Percentiles rank a stretch among this genome's conserved stretches.
phyloP scores from a whole-genome alignment of 2,329 filamentous ascomycete species.

The Trichophyton simii region DNA sequence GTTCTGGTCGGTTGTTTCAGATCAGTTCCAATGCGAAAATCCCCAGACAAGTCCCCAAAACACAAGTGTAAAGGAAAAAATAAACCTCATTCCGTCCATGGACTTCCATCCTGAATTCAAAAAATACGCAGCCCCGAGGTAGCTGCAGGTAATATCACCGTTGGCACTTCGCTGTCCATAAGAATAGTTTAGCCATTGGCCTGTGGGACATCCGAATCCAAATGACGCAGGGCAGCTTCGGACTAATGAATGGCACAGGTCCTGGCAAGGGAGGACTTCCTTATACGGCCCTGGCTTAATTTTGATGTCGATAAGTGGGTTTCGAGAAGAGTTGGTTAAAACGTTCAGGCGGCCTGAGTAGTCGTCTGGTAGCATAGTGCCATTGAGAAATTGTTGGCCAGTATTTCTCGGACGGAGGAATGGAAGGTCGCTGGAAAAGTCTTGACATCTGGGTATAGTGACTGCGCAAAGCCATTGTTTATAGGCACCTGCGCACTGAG shows the following conservation, averaged over 20 bases:
- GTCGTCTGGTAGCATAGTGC: conserved; percentile 25
- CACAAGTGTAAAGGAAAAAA: conserved; percentile 3
- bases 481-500: conserved; percentile 67
- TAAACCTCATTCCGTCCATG: conserved; percentile 4
- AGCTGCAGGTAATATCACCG: conserved; percentile 45
- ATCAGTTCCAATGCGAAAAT: neutral
- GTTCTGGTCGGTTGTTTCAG: neutral
- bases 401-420: conserved; percentile 60
- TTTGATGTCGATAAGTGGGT: conserved; percentile 54
- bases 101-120: conserved; percentile 26
- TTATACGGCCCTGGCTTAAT: conserved; percentile 83
- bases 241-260: conserved; percentile 76
- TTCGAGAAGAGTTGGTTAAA: conserved; percentile 50
- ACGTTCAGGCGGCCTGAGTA: conserved; percentile 24
- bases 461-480: conserved; percentile 93
- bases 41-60: conserved; percentile 14
- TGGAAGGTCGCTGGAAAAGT: conserved; percentile 50
- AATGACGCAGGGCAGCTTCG: conserved; percentile 69
- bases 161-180: conserved; percentile 36
- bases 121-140: conserved; percentile 47
- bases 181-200: conserved; percentile 36
- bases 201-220: conserved; percentile 60
- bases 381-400: conserved; percentile 56
- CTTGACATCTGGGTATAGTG: conserved; percentile 80
- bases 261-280: conserved; percentile 77